Base-by-base conservation (phyloP, 2,329 filamentous ascomycete genomes). In the Coleophoma cylindrospora region DNA sequence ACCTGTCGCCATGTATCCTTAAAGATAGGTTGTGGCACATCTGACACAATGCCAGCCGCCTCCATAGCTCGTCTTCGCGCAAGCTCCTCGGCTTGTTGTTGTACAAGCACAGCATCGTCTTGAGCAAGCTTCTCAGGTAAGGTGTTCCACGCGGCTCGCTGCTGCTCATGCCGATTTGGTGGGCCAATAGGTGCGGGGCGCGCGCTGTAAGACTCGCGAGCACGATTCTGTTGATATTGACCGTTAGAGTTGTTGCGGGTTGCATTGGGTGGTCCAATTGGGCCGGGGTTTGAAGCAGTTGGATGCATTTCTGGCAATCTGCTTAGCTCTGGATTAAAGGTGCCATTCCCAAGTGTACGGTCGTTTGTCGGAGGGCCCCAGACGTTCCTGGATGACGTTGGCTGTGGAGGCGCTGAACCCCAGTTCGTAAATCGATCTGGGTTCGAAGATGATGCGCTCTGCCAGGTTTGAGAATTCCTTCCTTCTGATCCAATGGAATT, bases 281-380 rank as follows among this genome's bases (percentile, higher is more conserved):
- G 65, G 22, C 61, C 64, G 41, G 65, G 65, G 43, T 55, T 56
- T 34, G 60, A 50, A 33, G 57, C 50, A 50, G 46, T 19, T 22
- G 52, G 50, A 43, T 63, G 60, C 49, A 64, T 60, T 34, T 64
- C 61, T 27, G 64, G 61, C 8, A 66, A 15, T 68, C 67, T 40
- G 65, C 74, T 76, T 47, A 86, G 73, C 57, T 83, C 80, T 12
- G 80, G 75, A 50, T 79, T 82, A 61, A 91, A 91, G 0, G 86
- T 89, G 40, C 87, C 87, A 64, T 91, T 91, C 3, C 87, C 87
- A 17, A 91, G 81, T 11, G 81, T 83, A 48, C 83, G 78, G 57
- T 88, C 83, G 58, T 80, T 84, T 49, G 81, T 81, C n/a, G 83
- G 84, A 40, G 86, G 81, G 15, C 83, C 87, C 87, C 87, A 91